phyloP scores from a whole-genome alignment of 305 asterid species.

The Fraxinus greggii region DNA sequence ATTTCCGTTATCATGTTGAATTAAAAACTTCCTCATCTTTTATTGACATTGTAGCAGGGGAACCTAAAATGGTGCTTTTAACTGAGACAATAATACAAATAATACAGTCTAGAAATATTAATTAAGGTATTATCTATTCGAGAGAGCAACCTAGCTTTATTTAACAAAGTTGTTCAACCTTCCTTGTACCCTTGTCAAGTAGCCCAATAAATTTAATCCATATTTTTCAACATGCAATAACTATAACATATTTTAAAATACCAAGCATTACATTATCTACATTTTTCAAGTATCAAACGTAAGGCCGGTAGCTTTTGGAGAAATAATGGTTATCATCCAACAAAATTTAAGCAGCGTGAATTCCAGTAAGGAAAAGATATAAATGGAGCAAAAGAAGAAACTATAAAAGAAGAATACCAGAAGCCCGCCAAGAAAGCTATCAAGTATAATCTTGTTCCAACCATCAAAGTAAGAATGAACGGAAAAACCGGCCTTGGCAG shows the following conservation, averaged over 20 bases:
- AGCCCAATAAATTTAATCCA: not conserved
- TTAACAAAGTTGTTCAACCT: not conserved
- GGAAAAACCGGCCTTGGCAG: conserved; percentile 74
- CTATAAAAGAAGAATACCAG: conserved; percentile 44
- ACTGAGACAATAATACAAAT: not conserved
- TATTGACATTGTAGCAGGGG: not conserved
- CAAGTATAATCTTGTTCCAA: conserved; percentile 72
- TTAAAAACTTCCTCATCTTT: not conserved
- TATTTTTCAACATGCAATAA: not conserved
- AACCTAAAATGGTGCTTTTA: not conserved
- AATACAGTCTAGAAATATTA: not conserved
- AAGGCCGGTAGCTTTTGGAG: not conserved
- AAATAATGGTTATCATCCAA: not conserved
- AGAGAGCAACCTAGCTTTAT: not conserved
- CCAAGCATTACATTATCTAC: not conserved
- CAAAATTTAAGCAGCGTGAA: not conserved
- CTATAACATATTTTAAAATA: not conserved
- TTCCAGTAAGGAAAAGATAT: not conserved
- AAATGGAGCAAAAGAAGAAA: not conserved
- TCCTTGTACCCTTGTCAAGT: not conserved
- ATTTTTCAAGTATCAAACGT: not conserved
- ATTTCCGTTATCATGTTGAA: not conserved
- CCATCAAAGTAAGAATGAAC: conserved; percentile 76
- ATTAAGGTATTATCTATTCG: not conserved
- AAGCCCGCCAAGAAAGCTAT: conserved; percentile 84